Evolutionary conservation across 495 filamentous ascomycete species (phyloP), one percentile per base, ranked within the genome.

Genomic region (Hyaloscypha hepaticicola): DNA sequence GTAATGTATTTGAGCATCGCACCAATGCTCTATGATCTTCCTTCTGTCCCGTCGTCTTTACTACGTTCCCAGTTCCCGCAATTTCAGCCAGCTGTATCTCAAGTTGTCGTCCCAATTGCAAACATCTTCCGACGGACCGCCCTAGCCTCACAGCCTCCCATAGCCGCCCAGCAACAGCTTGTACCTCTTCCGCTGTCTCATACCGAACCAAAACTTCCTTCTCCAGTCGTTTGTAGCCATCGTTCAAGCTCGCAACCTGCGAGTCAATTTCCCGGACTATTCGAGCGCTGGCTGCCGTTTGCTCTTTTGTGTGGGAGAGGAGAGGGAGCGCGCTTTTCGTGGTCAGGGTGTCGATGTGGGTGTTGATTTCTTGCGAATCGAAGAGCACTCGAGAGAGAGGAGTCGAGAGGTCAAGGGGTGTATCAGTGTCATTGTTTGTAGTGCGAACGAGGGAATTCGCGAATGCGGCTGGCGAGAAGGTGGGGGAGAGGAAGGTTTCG

Each of bases 281-380:
- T 58, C 79, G 80, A 19, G 81, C 75, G 49, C 87, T 88, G 0
- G 92, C 87, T 24, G 83, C 81, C 45, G 86, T 86, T 67, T 93
- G 89, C 55, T 82, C 79, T 64, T 85, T 81, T 27, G 92, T 95
- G 76, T 96, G 83, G 21, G 85, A 79, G 27, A 98, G 83, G n/a
- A 98, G 80, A 0, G 92, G 90, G 7, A 94, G 79, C 16, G 96
- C 90, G 55, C 90, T 89, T 69, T 88, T 86, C 55, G 91, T 95
- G 51, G 93, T 96, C 26, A 99, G 83, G 21, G 83, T 81, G 76
- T 98, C 89, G 66, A 98, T 97, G 72, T 97, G 92, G 1, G 92
- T 96, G 76, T 98, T 93, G 65, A 99, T 88, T 75, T 98, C 95
- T 74, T 99, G 95, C 19, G 96, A 85, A 76, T 99, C 95, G 76